Base-by-base conservation (phyloP, 2,329 filamentous ascomycete species). In the Coniochaeta sp. region DNA sequence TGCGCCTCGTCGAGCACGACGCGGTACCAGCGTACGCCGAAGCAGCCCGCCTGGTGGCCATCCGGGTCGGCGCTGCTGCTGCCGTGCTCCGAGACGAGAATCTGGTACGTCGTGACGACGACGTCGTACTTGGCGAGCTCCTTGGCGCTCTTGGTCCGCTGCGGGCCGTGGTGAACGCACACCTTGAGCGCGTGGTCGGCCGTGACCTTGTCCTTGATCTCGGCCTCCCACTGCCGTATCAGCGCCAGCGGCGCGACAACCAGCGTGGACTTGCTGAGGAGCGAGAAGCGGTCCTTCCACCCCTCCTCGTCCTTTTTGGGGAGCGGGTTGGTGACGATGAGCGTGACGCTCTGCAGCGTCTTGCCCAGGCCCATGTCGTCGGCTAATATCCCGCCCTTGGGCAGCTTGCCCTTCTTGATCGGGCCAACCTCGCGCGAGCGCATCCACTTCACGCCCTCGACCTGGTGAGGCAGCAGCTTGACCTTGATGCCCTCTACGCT, bases 301-400 rank as follows among this genome's bases (percentile, higher is more conserved):
- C 78, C 79, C 40, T 83, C 78, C 17, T 83, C 80, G 50, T 82
- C 81, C 61, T 79, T 75, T 6, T 40, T 44, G 3, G 89, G 87
- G 67, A 89, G 91, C 19, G 86, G 84, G 68, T 98, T 96, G 59
- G 83, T 89, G 40, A 99, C 80, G 47, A 99, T 89, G 34, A 98
- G 81, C 1, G 93, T 88, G 60, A 99, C 90, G 1, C 93, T 91
- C 75, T 99, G 95, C 16, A 99, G 83, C 0, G 95, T 99, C 79
- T 99, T 99, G 61, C 95, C 95, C 16, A 98, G 79, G 65, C 93
- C 93, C 93, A 98, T 96, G 71, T 99, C 95, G 69, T 99, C 95
- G 19, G 95, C 95, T 38, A 99, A 82, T 64, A 99, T 96, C 19
- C 95, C 95, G 38, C 95, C 95, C 67, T 96, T 95, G 32, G 93